A percentile compares a stretch with the other conserved stretches of the same genome.
phyloP scores from a whole-genome alignment of 148 eudicot genomes.

The Drosera capensis region DNA sequence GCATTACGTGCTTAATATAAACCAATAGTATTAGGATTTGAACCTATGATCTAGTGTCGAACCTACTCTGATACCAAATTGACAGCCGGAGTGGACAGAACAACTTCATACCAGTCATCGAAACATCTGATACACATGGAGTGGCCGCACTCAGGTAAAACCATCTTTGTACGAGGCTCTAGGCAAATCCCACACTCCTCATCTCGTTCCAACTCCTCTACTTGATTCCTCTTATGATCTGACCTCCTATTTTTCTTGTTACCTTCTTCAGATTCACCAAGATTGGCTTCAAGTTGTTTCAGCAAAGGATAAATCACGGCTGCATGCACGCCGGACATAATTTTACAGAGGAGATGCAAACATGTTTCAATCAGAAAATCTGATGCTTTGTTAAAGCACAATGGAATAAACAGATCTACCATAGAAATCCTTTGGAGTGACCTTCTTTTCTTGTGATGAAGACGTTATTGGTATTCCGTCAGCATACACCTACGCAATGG shows the following conservation, averaged over 20 bases:
- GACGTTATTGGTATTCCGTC: constrained; percentile 68
- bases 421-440: constrained; percentile 60
- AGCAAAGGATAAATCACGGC: constrained; percentile 80
- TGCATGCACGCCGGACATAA: constrained; percentile 12
- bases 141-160: constrained; percentile 70
- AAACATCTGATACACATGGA: constrained; percentile 70
- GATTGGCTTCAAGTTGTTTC: constrained; percentile 51
- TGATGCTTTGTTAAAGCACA: neutral
- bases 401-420: constrained; percentile 23
- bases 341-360: neutral
- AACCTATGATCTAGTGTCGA: too few species aligned
- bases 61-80: too few species aligned
- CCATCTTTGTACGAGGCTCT: constrained; percentile 59
- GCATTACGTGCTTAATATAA: too few species aligned
- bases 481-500: constrained; percentile 36
- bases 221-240: constrained; percentile 22
- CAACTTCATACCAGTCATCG: constrained; percentile 58
- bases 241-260: constrained; percentile 12
- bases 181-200: constrained; percentile 85
- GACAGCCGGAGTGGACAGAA: too few species aligned
- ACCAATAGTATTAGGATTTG: too few species aligned
- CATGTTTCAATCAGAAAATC: neutral
- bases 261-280: constrained; percentile 26
- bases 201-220: constrained; percentile 33
- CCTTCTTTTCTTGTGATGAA: constrained; percentile 58